Evolutionary conservation across 2,329 filamentous ascomycete genomes (phyloP).

Genomic region (Cladorrhinum sp.): DNA sequence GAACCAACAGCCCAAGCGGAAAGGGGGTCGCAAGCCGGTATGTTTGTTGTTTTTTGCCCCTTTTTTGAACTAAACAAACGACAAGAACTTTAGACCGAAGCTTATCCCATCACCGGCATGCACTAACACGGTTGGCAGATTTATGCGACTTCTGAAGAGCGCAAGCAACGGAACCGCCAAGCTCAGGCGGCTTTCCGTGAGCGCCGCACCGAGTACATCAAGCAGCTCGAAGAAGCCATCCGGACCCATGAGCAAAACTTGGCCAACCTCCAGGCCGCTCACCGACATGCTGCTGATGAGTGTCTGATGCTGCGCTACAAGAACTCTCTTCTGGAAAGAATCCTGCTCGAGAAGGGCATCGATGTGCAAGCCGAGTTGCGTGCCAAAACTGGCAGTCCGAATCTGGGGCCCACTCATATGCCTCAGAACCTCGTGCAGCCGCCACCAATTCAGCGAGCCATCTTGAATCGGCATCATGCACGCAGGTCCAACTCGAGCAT

Average conservation of each 20-base stretch:
- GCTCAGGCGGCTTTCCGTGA: slow-evolving; percentile 97
- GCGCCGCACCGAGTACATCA: slow-evolving; percentile 97
- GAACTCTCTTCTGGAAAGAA: slow-evolving; percentile 92
- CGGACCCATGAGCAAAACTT: slow-evolving; percentile 94
- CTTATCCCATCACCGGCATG: neutral
- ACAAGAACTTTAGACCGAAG: neutral
- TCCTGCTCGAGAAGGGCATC: slow-evolving; percentile 97
- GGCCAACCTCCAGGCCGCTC: slow-evolving; percentile 87
- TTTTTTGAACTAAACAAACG: neutral
- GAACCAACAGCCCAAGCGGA: slow-evolving; percentile 77
- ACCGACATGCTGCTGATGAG: slow-evolving; percentile 91
- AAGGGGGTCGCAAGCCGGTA: slow-evolving; percentile 97
- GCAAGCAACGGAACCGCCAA: slow-evolving; percentile 95
- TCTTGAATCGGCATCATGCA: slow-evolving; percentile 74
- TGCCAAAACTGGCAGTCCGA: slow-evolving; percentile 86
- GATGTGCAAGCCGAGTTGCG: slow-evolving; percentile 95
- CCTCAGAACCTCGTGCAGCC: slow-evolving; percentile 67
- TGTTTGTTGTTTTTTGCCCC: slow-evolving; percentile 31
- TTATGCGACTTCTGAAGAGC: slow-evolving; percentile 97
- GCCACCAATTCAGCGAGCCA: slow-evolving; percentile 74
- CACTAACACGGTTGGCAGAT: slow-evolving; percentile 57
- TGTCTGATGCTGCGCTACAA: slow-evolving; percentile 98
- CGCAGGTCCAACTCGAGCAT: slow-evolving; percentile 71
- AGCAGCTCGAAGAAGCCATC: slow-evolving; percentile 96
- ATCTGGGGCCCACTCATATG: slow-evolving; percentile 67